phyloP scores from a whole-genome alignment of 768 basidiomycete genomes.

The Dictyophora rubrovolvata region DNA sequence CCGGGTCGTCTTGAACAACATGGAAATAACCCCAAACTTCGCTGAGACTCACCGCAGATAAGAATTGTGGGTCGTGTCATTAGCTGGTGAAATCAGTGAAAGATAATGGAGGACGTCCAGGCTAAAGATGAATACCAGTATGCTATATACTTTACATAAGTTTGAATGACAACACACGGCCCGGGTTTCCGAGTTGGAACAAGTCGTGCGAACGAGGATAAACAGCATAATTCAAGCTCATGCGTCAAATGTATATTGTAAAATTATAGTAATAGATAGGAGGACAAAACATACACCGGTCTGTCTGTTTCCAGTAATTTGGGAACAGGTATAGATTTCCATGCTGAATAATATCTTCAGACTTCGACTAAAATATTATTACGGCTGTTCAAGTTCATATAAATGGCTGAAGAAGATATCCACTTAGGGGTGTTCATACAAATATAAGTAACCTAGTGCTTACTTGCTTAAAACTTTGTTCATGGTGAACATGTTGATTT shows the following conservation, averaged over 20 bases:
- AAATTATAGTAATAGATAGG: no score
- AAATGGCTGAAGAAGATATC: slow-evolving; percentile 1
- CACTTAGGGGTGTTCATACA: background rate
- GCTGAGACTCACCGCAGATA: slow-evolving; percentile 19
- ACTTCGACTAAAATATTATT: background rate
- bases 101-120: background rate
- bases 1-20: background rate
- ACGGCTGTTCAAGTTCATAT: slow-evolving; percentile 5
- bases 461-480: slow-evolving; percentile 81
- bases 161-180: no score
- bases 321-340: background rate
- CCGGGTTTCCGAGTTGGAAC: no score
- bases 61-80: slow-evolving; percentile 21
- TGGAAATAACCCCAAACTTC: background rate
- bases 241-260: no score
- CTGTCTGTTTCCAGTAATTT: background rate
- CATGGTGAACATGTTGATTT: slow-evolving; percentile 89
- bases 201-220: no score
- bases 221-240: no score
- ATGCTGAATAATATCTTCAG: background rate
- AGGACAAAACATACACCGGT: no score
- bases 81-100: background rate
- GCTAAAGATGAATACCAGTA: background rate
- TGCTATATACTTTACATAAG: background rate
- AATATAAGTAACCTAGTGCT: slow-evolving; percentile 15